phyloP scores from a whole-genome alignment of 805 yeast species.

The Wickerhamiella galacta region DNA sequence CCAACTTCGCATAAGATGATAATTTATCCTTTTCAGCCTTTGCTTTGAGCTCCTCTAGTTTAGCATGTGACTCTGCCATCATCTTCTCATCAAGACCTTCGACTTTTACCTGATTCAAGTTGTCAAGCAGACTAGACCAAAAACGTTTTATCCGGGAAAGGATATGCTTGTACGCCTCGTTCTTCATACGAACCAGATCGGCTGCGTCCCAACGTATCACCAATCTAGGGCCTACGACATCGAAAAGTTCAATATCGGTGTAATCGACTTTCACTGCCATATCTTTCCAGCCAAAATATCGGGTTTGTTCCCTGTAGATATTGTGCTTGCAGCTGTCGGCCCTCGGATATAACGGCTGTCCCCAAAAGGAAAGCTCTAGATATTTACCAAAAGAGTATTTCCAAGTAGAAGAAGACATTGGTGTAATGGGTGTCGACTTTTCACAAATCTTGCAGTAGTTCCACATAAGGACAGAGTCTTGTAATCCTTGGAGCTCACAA shows the following conservation, averaged over 20 bases:
- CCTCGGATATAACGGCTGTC: constrained; percentile 34
- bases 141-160: constrained; percentile 37
- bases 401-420: constrained; percentile 78
- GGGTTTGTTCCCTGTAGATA: constrained; percentile 61
- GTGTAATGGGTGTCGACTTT: constrained; percentile 54
- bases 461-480: constrained; percentile 73
- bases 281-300: constrained; percentile 71
- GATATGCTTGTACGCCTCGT: constrained; percentile 41
- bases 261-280: constrained; percentile 66
- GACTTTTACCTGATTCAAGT: constrained; percentile 63
- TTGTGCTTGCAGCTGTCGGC: constrained; percentile 67
- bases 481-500: constrained; percentile 39
- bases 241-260: constrained; percentile 56
- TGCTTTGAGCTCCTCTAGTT: constrained; percentile 40
- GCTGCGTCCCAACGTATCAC: constrained; percentile 57
- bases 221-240: constrained; percentile 60
- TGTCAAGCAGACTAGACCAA: constrained; percentile 52
- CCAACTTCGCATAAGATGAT: constrained; percentile 29
- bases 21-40: constrained; percentile 36
- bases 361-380: constrained; percentile 72
- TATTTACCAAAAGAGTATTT: constrained; percentile 87
- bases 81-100: constrained; percentile 58
- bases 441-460: constrained; percentile 73
- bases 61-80: constrained; percentile 47
- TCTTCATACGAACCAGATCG: constrained; percentile 49